Evolutionary conservation across 2,329 filamentous ascomycete genomes (phyloP).

Genomic region (Scytalidium sp.): DNA sequence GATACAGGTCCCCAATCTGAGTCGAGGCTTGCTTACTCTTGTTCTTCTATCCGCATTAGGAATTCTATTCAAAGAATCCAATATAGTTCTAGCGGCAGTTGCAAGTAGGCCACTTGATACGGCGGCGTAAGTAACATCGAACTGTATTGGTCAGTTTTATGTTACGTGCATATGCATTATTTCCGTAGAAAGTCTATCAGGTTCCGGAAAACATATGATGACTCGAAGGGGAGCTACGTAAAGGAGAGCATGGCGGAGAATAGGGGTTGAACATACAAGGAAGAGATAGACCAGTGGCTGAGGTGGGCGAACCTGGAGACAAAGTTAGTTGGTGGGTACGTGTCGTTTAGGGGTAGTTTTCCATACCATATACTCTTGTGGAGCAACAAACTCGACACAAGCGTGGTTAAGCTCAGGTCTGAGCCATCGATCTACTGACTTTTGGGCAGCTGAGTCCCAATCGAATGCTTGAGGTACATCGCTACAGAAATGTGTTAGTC

Average conservation of each 20-base stretch:
- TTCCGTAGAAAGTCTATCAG: background rate
- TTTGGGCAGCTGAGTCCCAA: slow-evolving; percentile 91
- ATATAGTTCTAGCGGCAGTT: slow-evolving; percentile 87
- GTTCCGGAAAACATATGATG: background rate
- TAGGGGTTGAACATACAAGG: slow-evolving; percentile 37
- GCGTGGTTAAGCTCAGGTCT: slow-evolving; percentile 89
- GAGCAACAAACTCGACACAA: slow-evolving; percentile 96
- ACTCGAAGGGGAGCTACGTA: slow-evolving; percentile 3
- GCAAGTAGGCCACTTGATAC: slow-evolving; percentile 89
- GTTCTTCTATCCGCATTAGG: slow-evolving; percentile 96
- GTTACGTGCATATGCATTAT: background rate
- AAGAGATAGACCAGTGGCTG: slow-evolving; percentile 95
- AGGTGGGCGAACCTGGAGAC: slow-evolving; percentile 66
- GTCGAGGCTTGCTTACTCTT: slow-evolving; percentile 47
- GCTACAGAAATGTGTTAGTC: slow-evolving; percentile 45
- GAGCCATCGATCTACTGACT: slow-evolving; percentile 89
- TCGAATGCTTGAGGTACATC: slow-evolving; percentile 99
- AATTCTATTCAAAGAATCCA: slow-evolving; percentile 93
- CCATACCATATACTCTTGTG: slow-evolving; percentile 98
- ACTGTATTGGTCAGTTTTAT: slow-evolving; percentile 27
- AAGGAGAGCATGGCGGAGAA: slow-evolving; percentile 4
- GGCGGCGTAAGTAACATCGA: slow-evolving; percentile 89
- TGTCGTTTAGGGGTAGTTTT: too few relatives aligned
- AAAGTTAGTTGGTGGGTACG: background rate
- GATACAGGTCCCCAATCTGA: background rate